Conservation (phyloP, 2,329 filamentous ascomycete genomes). For the Diaporthe destruens region DNA sequence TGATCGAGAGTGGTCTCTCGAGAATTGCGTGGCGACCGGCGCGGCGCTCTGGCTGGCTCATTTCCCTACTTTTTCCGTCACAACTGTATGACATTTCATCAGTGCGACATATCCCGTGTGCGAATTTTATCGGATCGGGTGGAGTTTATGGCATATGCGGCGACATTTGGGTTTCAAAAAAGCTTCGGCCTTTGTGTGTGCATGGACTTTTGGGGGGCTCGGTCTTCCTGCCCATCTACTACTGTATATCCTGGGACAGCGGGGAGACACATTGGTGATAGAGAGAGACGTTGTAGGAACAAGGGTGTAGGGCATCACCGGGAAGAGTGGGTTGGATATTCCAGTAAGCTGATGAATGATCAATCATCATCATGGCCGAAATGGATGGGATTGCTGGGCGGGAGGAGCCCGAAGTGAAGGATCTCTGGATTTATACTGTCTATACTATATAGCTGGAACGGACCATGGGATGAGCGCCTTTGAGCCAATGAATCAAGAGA, state of each 20-base stretch:
- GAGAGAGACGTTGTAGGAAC: background rate
- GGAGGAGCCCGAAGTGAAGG: background rate
- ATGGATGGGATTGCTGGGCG: background rate
- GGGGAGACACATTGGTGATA: background rate
- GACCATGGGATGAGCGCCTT: background rate
- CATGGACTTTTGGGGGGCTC: background rate
- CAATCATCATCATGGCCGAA: background rate
- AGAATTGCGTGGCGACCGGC: slow-evolving; percentile 24
- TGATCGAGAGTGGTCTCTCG: background rate
- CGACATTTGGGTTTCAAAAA: slow-evolving; percentile 21
- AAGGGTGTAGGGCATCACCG: background rate
- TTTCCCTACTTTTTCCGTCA: background rate
- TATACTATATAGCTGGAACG: background rate
- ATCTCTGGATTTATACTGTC: background rate
- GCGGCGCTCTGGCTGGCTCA: slow-evolving; percentile 16
- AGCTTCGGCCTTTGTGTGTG: slow-evolving; percentile 1
- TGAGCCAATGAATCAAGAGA: slow-evolving; percentile 9
- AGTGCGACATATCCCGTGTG: slow-evolving; percentile 7
- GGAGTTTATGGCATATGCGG: slow-evolving; percentile 29
- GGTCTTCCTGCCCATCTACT: background rate
- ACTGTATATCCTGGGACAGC: slow-evolving; percentile 4
- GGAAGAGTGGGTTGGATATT: background rate
- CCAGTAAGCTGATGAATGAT: slow-evolving; percentile 8
- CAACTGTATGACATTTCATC: background rate
- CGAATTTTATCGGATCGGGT: slow-evolving; percentile 9